Evolutionary conservation across 495 filamentous ascomycete genomes (phyloP).

Genomic region (Penicillium desertorum): DNA sequence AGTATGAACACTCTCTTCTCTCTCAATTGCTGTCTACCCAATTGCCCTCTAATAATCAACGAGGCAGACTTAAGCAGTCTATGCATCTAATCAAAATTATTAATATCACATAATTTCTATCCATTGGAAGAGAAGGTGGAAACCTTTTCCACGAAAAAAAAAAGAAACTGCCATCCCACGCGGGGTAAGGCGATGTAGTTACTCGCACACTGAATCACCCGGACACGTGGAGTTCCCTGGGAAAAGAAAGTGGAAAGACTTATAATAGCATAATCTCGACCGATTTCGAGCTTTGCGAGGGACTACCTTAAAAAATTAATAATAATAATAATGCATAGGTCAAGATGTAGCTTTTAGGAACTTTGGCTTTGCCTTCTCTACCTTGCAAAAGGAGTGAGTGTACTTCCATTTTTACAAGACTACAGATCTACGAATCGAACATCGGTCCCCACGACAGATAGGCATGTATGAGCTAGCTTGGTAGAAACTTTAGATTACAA

Average conservation of each 20-base stretch:
- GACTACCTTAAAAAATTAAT: background rate
- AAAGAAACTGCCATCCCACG: background rate
- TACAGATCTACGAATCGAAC: background rate
- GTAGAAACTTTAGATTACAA: conserved; percentile 33
- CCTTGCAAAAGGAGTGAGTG: too few relatives aligned
- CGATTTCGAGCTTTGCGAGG: background rate
- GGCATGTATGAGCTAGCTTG: conserved; percentile 26
- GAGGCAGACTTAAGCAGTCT: background rate
- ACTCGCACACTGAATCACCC: background rate
- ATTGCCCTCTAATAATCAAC: background rate
- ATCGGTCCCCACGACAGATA: conserved; percentile 14
- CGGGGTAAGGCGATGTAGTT: background rate
- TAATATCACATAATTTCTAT: too few relatives aligned
- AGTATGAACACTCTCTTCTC: background rate
- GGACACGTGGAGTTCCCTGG: background rate
- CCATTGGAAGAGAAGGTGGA: background rate
- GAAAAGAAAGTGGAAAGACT: background rate
- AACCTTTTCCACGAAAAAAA: background rate
- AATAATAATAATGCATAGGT: background rate
- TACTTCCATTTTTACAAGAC: background rate
- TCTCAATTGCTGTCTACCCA: background rate
- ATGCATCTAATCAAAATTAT: background rate
- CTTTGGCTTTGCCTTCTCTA: background rate
- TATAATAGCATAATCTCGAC: background rate
- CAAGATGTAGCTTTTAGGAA: background rate